Base-by-base conservation (phyloP, 2,329 filamentous ascomycete species). In the Lasiodiplodia sp. region DNA sequence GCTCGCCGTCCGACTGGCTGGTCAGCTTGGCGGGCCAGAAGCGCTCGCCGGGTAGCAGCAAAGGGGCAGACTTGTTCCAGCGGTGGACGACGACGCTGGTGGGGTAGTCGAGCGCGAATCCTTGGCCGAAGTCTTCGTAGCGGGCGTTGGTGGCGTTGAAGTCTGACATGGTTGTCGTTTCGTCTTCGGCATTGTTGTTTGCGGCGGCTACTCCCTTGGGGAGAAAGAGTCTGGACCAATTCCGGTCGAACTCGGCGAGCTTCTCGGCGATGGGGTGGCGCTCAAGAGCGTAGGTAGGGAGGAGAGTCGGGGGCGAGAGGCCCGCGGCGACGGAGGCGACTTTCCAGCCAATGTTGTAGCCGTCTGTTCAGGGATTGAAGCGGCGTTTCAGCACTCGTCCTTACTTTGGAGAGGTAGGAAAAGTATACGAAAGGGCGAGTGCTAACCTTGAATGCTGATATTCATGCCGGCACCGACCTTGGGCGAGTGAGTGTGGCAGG, bases 391-490 rank as follows among this genome's bases (percentile, higher is more conserved):
- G 51, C 23, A 4, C 3, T 4, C 25, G 7, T 16, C 25, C 18
- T 55, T 31, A 16, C 5, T 14, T 23, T 23, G 23, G 23, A 23
- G 51, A 1, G 25, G 8, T 25, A 2, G 5, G 28, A 23, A 18
- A 14, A 5, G 51, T 3, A 11, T 2, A 14, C 1, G 51, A 31
- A 14, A 11, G 25, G 25, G 16, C 31, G 18, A 10, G 31, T 34
- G 31, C 31, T 14, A n/a, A 56, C 52, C 52, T 72, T 90, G 88
- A 69, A 91, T 77, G n/a, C 83, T 82, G 44, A 86, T 84, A 64
- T 88, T 88, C 86, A 88, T 88, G 2, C 86, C 90, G 78, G 91
- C 90, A 0, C 89, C 90, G 1, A 89, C 89, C 78, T 92, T 92
- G 6, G 90, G 90, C 2, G 88, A 90, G 75, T 92, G 90, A 0